Evolutionary conservation across 176 grass and related monocot genomes (phyloP), one percentile per base, ranked within the genome.

Genomic region (Zoysia pacifica): DNA sequence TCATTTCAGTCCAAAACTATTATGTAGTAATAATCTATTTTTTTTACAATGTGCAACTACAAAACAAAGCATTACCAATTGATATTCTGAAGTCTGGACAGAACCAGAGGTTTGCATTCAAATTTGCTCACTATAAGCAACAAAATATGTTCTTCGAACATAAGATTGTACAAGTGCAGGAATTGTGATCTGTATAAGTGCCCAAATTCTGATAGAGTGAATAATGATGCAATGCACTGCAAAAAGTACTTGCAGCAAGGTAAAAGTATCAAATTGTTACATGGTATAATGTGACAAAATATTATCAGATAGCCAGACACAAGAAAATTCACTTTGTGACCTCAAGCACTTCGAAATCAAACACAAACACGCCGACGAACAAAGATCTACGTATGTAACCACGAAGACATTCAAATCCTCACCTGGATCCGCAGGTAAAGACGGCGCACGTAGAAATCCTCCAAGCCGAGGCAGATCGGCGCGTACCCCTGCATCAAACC

Each of bases 391-490:
- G 4, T 20, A 46, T 54, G 54, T 64, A 43, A 41, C 12, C 5
- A 38, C 6, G n/a, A 67, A 40, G 11, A 15, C 28, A 88, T 73
- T 41, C 20, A 71, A 59, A 64, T 61, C 35, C 46, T 48, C 49
- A 91, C 90, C 90, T 91, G 86, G 80, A 93, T 91, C 62, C 90
- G 83, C 62, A 93, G 67, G 64, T 97, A 90, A 20, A 96, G 84
- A 40, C 93, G 93, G 14, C 93, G 93, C 53, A 87, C 82, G 51
- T 96, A 96, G 75, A 96, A 96, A 90, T 96, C 93, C 71, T 96
- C 93, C 37, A 92, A 69, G 15, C 93, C 93, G 40, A 96, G 68
- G 79, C 93, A 96, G 70, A 96, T 90, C 75, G 93, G 93, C 54
- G 87, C 90, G 50, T 92, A 92, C 7, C 93, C 90, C 93, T 92